phyloP scores from a whole-genome alignment of 1,139 yeast species.

The Yamadazyma conglobata region DNA sequence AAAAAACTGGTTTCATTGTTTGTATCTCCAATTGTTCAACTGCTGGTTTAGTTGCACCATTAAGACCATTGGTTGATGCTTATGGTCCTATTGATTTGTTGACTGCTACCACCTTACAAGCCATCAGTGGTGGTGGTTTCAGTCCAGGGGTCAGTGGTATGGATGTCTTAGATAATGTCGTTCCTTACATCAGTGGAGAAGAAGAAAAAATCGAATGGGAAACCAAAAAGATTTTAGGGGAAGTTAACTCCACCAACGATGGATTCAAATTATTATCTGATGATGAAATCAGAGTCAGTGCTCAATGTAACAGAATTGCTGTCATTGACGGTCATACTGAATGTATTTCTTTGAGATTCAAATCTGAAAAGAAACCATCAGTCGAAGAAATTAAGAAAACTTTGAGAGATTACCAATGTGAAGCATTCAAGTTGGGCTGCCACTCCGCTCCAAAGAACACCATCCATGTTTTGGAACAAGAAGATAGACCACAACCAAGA shows the following conservation, averaged over 20 bases:
- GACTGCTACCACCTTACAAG: slow-evolving; percentile 92
- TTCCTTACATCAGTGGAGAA: slow-evolving; percentile 94
- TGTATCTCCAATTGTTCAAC: slow-evolving; percentile 98
- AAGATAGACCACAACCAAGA: slow-evolving; percentile 97
- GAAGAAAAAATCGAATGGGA: slow-evolving; percentile 99
- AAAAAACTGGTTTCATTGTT: slow-evolving; percentile 72
- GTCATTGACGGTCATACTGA: slow-evolving; percentile 98
- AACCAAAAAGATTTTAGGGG: slow-evolving; percentile 88
- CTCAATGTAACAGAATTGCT: slow-evolving; percentile 95
- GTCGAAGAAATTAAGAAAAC: slow-evolving; percentile 73
- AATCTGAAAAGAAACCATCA: slow-evolving; percentile 78
- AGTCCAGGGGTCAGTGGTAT: slow-evolving; percentile 97
- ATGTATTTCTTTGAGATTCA: slow-evolving; percentile 84
- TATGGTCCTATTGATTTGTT: slow-evolving; percentile 88
- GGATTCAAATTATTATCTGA: slow-evolving; percentile 61
- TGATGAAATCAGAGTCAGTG: slow-evolving; percentile 80
- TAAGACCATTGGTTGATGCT: slow-evolving; percentile 82
- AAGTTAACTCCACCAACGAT: slow-evolving; percentile 48
- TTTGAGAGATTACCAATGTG: slow-evolving; percentile 75
- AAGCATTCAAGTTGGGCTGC: slow-evolving; percentile 74
- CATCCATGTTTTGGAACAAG: slow-evolving; percentile 86
- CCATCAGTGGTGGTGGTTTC: slow-evolving; percentile 97
- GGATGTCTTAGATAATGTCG: slow-evolving; percentile 89
- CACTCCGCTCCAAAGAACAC: slow-evolving; percentile 91
- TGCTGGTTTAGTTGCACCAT: slow-evolving; percentile 95